Percentiles rank a stretch among this genome's conserved stretches.
phyloP scores from a whole-genome alignment of 106 monocot species.

The Narthecium ossifragum region DNA sequence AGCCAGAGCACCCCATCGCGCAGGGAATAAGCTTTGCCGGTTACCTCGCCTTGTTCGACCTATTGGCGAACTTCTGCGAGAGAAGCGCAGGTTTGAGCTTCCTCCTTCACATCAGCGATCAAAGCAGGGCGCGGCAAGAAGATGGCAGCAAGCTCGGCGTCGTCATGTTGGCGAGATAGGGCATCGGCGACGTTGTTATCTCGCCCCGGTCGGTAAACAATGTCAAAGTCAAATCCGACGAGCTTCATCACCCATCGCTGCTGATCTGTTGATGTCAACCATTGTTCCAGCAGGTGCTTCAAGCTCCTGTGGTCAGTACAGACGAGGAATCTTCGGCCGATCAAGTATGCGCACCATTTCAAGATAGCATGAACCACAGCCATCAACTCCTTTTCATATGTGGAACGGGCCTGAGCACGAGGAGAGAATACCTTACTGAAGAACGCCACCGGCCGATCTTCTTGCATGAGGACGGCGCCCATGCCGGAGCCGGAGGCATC shows the following conservation, averaged over 20 bases:
- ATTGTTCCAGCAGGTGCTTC: not conserved
- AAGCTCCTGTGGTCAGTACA: slow-evolving; percentile 12
- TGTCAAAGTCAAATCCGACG: slow-evolving; percentile 3
- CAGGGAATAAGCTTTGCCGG: no score
- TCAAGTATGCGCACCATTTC: slow-evolving; percentile 1
- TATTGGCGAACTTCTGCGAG: no score
- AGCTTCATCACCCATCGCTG: slow-evolving; percentile 4
- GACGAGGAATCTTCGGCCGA: not conserved
- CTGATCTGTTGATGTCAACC: not conserved
- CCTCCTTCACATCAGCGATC: no score
- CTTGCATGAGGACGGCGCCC: not conserved
- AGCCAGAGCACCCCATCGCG: no score
- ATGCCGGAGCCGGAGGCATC: no score
- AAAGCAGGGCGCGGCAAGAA: no score
- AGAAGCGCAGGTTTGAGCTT: no score
- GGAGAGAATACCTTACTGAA: not conserved
- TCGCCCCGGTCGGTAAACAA: not conserved
- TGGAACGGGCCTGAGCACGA: not conserved
- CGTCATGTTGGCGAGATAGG: no score
- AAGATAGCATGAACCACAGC: not conserved
- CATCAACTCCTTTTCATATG: slow-evolving; percentile 4
- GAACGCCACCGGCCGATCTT: slow-evolving; percentile 3
- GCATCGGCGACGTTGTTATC: no score
- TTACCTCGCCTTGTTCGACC: no score
- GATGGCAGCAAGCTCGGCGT: no score